Evolutionary conservation across 192 early-diverging fungal species (phyloP).

Genomic region (Backusella tuberculispora): DNA sequence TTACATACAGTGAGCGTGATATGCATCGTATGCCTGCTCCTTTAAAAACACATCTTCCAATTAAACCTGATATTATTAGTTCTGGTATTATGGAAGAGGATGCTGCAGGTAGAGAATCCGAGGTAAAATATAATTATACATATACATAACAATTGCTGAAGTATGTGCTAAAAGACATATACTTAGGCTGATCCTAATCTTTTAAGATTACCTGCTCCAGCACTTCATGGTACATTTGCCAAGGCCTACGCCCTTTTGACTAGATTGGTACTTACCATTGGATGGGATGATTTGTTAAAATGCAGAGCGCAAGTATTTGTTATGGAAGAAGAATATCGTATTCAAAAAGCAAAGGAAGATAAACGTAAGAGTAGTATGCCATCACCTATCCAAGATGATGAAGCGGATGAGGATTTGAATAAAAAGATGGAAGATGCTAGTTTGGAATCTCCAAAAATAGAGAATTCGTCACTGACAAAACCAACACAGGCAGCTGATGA

Average conservation of each 20-base stretch:
- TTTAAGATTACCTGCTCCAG: constrained; percentile 85
- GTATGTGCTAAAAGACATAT: neutral
- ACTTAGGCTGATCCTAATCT: constrained; percentile 66
- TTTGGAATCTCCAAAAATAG: constrained; percentile 10
- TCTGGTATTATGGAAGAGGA: constrained; percentile 64
- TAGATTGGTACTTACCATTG: constrained; percentile 79
- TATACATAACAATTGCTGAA: neutral
- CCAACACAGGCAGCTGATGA: constrained; percentile 53
- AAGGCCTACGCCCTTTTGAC: constrained; percentile 88
- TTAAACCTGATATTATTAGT: constrained; percentile 76
- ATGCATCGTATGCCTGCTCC: constrained; percentile 91
- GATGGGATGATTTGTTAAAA: constrained; percentile 95
- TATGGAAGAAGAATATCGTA: constrained; percentile 98
- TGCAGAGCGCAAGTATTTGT: constrained; percentile 92
- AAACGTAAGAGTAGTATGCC: constrained; percentile 46
- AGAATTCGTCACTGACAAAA: constrained; percentile 40
- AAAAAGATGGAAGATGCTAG: constrained; percentile 32
- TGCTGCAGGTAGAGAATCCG: constrained; percentile 50
- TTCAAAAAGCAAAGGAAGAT: constrained; percentile 77
- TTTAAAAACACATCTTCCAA: constrained; percentile 87
- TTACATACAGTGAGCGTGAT: constrained; percentile 88
- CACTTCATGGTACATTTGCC: constrained; percentile 92
- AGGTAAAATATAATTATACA: constrained; percentile 39
- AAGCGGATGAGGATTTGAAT: constrained; percentile 41
- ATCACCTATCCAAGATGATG: constrained; percentile 28